A percentile compares a stretch with the other conserved stretches of the same genome.
phyloP scores from a whole-genome alignment of 345 rosid species.

The Syzygium jambos region DNA sequence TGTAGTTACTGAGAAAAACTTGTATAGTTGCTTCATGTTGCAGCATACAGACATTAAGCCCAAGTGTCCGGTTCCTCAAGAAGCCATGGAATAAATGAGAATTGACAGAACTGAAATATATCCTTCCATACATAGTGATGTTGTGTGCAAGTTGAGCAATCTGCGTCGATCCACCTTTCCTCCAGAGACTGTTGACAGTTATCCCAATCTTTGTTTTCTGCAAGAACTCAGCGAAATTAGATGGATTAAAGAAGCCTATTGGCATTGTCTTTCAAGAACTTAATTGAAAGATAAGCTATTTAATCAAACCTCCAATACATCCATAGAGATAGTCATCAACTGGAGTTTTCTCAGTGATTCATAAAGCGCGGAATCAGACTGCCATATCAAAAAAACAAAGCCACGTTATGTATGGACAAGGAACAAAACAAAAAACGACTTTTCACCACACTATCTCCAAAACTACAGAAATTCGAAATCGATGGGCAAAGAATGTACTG shows the following conservation, averaged over 20 bases:
- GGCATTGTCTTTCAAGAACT: background rate
- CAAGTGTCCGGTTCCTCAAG: background rate
- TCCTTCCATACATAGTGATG: background rate
- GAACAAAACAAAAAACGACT: background rate
- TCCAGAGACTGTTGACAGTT: background rate
- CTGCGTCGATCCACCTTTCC: background rate
- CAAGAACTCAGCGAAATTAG: background rate
- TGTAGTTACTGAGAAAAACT: background rate
- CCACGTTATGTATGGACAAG: background rate
- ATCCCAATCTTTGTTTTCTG: background rate
- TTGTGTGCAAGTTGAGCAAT: background rate
- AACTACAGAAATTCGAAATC: background rate
- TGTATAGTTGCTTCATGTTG: background rate
- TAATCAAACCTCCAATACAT: background rate
- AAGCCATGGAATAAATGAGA: background rate
- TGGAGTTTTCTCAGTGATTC: background rate
- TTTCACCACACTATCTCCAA: background rate
- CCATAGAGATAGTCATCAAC: background rate
- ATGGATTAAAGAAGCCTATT: background rate
- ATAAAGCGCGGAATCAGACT: background rate
- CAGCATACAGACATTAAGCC: background rate
- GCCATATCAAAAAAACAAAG: background rate
- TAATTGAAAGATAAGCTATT: background rate
- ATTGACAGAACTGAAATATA: background rate
- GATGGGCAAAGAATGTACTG: background rate